Conservation (phyloP, 805 yeast genomes). For the Ogataea nakhonphanomensis region DNA sequence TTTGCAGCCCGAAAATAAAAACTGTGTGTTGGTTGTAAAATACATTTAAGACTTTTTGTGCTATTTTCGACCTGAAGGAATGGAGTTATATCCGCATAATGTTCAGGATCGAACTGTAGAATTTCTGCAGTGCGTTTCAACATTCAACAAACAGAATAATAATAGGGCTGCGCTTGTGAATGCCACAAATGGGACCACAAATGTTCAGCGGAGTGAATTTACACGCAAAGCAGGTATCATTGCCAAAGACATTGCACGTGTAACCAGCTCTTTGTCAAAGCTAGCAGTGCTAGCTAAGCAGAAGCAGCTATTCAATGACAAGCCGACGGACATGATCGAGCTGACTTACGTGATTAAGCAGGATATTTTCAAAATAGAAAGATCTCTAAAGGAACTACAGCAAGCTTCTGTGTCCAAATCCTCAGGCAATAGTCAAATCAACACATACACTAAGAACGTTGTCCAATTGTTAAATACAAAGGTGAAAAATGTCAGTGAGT, state of each 20-base stretch:
- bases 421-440: slow-evolving; percentile 56
- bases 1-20: slow-evolving; percentile 7
- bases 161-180: slow-evolving; percentile 27
- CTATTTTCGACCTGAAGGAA: slow-evolving; percentile 1
- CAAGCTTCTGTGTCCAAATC: slow-evolving; percentile 39
- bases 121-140: slow-evolving; percentile 85
- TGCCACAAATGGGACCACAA: slow-evolving; percentile 19
- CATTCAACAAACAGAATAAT: slow-evolving; percentile 55
- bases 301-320: slow-evolving; percentile 89
- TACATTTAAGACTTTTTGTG: background rate
- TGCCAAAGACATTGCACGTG: slow-evolving; percentile 84
- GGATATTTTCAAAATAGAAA: slow-evolving; percentile 78
- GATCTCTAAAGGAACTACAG: slow-evolving; percentile 58
- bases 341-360: slow-evolving; percentile 84
- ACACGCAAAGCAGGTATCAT: slow-evolving; percentile 70
- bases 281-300: slow-evolving; percentile 80
- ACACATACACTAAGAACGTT: slow-evolving; percentile 78
- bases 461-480: slow-evolving; percentile 83
- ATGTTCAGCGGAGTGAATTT: slow-evolving; percentile 54
- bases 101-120: slow-evolving; percentile 86
- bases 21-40: slow-evolving; percentile 6
- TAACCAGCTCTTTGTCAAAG: slow-evolving; percentile 75
- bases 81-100: slow-evolving; percentile 30
- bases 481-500: slow-evolving; percentile 88
- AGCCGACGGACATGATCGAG: slow-evolving; percentile 91